phyloP scores from a whole-genome alignment of 129 eudicot species.

The Ambrosia artemisiifolia region DNA sequence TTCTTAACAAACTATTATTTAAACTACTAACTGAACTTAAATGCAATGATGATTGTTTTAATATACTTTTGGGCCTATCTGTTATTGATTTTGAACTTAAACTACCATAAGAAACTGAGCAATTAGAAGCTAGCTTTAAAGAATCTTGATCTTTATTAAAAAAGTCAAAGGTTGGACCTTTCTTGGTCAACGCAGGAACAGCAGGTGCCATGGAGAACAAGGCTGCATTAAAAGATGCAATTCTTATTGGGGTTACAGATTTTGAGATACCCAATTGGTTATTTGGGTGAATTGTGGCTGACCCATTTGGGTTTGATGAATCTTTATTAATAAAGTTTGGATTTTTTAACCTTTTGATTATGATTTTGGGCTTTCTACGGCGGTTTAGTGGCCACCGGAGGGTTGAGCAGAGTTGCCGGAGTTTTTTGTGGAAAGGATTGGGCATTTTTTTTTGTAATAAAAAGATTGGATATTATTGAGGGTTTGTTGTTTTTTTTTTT shows the following conservation, averaged over 20 bases:
- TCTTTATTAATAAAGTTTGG: conserved; percentile 48
- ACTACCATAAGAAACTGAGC: conserved; percentile 8
- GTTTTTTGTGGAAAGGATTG: conserved; percentile 45
- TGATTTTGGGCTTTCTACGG: conserved; percentile 52
- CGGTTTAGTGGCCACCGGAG: conserved; percentile 61
- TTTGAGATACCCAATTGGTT: conserved; percentile 27
- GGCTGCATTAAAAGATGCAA: conserved; percentile 94
- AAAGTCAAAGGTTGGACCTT: conserved; percentile 20
- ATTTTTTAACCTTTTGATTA: conserved; percentile 54
- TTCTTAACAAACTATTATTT: no score
- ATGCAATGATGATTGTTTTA: conserved; percentile 81
- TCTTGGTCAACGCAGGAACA: conserved; percentile 32
- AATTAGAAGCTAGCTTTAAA: background rate
- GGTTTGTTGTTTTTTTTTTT: conserved; percentile 9
- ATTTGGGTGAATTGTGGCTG: conserved; percentile 66
- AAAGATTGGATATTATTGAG: conserved; percentile 6
- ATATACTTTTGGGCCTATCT: conserved; percentile 77
- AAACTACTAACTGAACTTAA: conserved; percentile 36
- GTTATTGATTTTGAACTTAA: conserved; percentile 42
- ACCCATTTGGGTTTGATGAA: conserved; percentile 33
- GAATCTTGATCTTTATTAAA: conserved; percentile 30
- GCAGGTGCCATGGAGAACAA: conserved; percentile 98
- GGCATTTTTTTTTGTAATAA: conserved; percentile 45
- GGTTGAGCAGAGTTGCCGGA: conserved; percentile 50
- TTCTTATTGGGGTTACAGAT: conserved; percentile 39